Conservation (phyloP, 306 rosid species). For the Psophocarpus tetragonolobus region DNA sequence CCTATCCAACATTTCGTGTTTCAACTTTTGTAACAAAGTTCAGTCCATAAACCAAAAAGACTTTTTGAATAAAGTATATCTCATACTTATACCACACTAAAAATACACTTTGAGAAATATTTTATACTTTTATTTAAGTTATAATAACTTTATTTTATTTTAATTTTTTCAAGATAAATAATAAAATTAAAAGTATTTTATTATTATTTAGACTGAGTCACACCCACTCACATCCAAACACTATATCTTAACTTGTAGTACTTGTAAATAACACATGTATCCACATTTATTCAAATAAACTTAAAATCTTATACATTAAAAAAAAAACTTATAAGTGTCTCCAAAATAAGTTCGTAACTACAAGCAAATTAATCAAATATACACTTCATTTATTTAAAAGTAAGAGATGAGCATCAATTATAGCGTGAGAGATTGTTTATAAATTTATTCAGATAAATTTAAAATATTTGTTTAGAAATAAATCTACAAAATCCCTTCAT, state of each 20-base stretch:
- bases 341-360: neutral
- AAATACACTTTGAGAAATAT: neutral
- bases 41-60: too few relatives aligned
- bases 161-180: neutral
- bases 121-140: neutral
- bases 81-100: neutral
- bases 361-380: neutral
- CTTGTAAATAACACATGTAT: neutral
- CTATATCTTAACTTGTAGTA: neutral
- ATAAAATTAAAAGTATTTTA: neutral
- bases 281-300: neutral
- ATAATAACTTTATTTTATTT: neutral
- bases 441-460: neutral
- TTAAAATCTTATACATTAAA: too few relatives aligned
- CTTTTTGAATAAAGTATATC: neutral
- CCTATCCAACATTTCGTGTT: constrained; percentile 7
- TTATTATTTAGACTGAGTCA: neutral
- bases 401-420: neutral
- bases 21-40: too few relatives aligned
- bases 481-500: neutral
- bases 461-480: neutral
- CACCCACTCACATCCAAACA: neutral
- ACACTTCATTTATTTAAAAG: neutral
- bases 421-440: neutral
- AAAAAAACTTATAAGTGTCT: too few relatives aligned